Percentiles rank a stretch among this genome's conserved stretches.
phyloP scores from a whole-genome alignment of 148 eudicot species.

The Vaccinium corymbosum region DNA sequence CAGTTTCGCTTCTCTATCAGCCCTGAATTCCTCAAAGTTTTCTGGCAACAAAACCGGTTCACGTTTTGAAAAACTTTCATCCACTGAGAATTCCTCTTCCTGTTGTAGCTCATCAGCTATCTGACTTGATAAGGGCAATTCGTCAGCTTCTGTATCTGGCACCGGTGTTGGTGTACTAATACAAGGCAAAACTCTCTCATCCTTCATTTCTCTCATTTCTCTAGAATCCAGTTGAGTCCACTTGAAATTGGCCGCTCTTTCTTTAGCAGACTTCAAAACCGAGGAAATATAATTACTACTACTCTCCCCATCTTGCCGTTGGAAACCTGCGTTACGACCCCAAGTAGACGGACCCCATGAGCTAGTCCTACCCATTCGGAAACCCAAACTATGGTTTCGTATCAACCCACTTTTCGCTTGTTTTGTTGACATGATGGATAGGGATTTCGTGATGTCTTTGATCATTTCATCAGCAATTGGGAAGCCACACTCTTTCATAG shows the following conservation, averaged over 20 bases:
- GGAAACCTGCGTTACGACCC: slow-evolving; percentile 36
- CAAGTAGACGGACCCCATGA: slow-evolving; percentile 61
- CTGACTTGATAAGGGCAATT: slow-evolving; percentile 46
- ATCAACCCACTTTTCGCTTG: slow-evolving; percentile 59
- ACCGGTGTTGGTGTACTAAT: background rate
- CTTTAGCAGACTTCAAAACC: slow-evolving; percentile 60
- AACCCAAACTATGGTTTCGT: slow-evolving; percentile 36
- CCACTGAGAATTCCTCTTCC: slow-evolving; percentile 27
- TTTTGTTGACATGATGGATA: slow-evolving; percentile 52
- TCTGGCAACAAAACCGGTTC: slow-evolving; percentile 24
- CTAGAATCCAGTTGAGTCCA: slow-evolving; percentile 44
- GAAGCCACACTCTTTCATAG: slow-evolving; percentile 86
- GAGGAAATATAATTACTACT: slow-evolving; percentile 45
- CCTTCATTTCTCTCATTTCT: slow-evolving; percentile 20
- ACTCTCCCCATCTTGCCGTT: slow-evolving; percentile 29
- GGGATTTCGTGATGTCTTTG: slow-evolving; percentile 53
- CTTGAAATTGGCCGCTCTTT: slow-evolving; percentile 46
- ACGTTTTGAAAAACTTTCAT: slow-evolving; percentile 12
- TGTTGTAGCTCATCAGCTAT: slow-evolving; percentile 27
- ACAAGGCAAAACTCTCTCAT: slow-evolving; percentile 17
- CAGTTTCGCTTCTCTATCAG: slow-evolving; percentile 62
- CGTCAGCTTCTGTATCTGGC: slow-evolving; percentile 30
- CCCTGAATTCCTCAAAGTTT: slow-evolving; percentile 61
- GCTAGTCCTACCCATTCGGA: slow-evolving; percentile 39
- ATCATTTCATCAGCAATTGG: slow-evolving; percentile 78